Base-by-base conservation (phyloP, 495 filamentous ascomycete genomes). In the Pseudevernia furfuracea region DNA sequence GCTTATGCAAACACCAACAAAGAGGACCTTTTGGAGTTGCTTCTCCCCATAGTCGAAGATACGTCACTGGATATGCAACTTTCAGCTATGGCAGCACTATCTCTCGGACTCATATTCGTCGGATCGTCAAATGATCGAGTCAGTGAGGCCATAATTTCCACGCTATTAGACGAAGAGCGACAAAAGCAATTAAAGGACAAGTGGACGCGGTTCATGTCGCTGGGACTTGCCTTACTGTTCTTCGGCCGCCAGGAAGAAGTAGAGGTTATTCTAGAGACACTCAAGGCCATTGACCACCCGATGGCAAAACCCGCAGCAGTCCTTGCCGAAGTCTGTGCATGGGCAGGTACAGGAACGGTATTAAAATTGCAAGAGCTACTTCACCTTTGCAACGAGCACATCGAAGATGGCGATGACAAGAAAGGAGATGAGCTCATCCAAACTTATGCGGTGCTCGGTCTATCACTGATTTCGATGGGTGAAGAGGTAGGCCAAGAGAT, bases 401-500 rank as follows among this genome's bases (percentile, higher is more conserved):
- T 97, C 66, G 95, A 97, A 68, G 91, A 95, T 52, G 85, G 85
- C 32, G 91, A 95, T 60, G 91, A 89, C 70, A 89, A 94, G 80
- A 93, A 95, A 76, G 89, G 88, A 53, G 92, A 97, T 65, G 92
- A 97, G 77, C 79, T 97, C 53, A 85, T 93, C 58, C 94, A 99
- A 73, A 87, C 92, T 8, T 99, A 99, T 74, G 95, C 94, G 64
- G 92, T 97, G 23, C 80, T 99, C 56, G 95, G 95, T 68, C 82
- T 99, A 38, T 91, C 91, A 38, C 80, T 99, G 48, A 92, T 99
- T 62, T 88, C 94, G 25, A 97, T 97, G 94, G 94, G 94, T 64
- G 94, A 99, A 76, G 95, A 99, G 56, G 86, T 97, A 66, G 95
- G 95, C 12, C 93, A 97, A 74, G 94, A 99, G 70, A 99, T 99